These are phyloP conservation scores for Paxillus ammoniavirescens DNA, from an alignment of 768 basidiomycete species.

Conservation along the genomic window DNA sequence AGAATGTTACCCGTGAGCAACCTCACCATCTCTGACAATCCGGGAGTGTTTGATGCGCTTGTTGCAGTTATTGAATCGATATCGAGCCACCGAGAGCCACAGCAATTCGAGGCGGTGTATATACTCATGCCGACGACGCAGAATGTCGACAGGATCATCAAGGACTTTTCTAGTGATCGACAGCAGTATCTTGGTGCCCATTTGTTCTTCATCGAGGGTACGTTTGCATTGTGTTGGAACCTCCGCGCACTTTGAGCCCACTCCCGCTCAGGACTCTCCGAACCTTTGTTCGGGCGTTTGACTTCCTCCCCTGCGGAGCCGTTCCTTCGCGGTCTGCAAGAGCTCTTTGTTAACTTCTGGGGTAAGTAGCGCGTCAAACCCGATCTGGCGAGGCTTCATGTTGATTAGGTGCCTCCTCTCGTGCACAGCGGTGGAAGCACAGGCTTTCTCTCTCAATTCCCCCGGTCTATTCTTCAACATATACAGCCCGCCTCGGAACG, in stretches of 20 bases:
- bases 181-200: constrained; percentile 83
- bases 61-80: constrained; percentile 87
- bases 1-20: constrained; percentile 90
- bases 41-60: constrained; percentile 8
- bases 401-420: constrained; percentile 7
- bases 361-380: constrained; percentile 48
- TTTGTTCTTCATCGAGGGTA: constrained; percentile 92
- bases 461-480: constrained; percentile 86
- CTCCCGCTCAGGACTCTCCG: constrained; percentile 60
- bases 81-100: constrained; percentile 75
- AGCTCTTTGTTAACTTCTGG: constrained; percentile 92
- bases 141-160: constrained; percentile 89
- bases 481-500: constrained; percentile 80
- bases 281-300: constrained; percentile 72
- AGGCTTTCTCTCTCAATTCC: constrained; percentile 75
- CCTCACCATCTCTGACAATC: background rate
- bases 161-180: constrained; percentile 66
- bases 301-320: constrained; percentile 76
- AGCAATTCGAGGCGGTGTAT: constrained; percentile 91
- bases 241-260: background rate
- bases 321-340: constrained; percentile 72
- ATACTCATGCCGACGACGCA: constrained; percentile 92
- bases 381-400: background rate
- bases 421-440: constrained; percentile 74
- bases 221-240: constrained; percentile 18